Evolutionary conservation across 1,139 yeast species (phyloP), one percentile per base, ranked within the genome.

Genomic region (Hyphopichia pseudoburtonii): DNA sequence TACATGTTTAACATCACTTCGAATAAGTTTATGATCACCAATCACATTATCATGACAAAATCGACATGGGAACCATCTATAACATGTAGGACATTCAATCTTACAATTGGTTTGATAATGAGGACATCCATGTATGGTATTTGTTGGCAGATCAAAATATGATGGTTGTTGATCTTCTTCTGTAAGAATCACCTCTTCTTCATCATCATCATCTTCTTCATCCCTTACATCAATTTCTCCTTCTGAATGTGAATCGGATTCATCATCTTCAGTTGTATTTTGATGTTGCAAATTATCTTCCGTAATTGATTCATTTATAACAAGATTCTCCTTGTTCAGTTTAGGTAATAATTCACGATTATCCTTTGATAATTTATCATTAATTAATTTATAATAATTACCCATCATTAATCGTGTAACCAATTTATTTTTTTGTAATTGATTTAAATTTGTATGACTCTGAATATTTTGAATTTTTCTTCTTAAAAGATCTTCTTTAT

Each of bases 21-120:
- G 68, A n/a, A 73, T 67, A 47, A 89, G 66, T 44, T 73, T 74
- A 57, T 89, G 97, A 22, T 57, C 62, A 4, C 64, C 54, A 19
- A 70, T 64, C 18, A 55, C 72, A 15, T 69, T 77, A 60, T 89
- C 96, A 58, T 89, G 97, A 54, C 97, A 89, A 49, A 86, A 78
- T 12, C 96, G 75, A 59, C 97, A 89, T 1, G 88, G 65, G 49
- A 70, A 82, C 94, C 95, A 90, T 50, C 73, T 70, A 31, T 64
- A 61, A 55, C 97, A 89, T 1, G 73, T 70, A 7, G 86, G 74
- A 55, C 97, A 89, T 54, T 87, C 94, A 37, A 86, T 60, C 56
- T 89, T 88, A 61, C 96, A 88, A 44, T 83, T 84, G 21, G 95
- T 69, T 53, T 80, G 86, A 60, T 90, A 90, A 60, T 90, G 97